These are phyloP conservation scores for Trichophyton verrucosum DNA, from an alignment of 2,329 filamentous ascomycete genomes.

Conservation along the genomic window DNA sequence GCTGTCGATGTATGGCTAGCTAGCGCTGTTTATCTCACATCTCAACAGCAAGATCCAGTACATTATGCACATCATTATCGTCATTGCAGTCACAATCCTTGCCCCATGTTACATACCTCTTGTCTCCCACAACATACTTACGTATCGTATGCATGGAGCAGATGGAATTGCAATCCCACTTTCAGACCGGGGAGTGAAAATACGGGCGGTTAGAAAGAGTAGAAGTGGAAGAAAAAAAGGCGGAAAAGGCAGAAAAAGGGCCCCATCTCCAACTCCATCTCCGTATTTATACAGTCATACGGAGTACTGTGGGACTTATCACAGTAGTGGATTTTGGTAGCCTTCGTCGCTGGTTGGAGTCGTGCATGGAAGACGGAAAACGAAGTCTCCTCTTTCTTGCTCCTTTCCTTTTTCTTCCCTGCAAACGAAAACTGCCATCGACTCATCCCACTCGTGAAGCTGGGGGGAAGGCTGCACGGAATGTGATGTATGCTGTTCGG, in stretches of 20 bases:
- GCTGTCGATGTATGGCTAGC: neutral
- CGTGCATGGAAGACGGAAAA: neutral
- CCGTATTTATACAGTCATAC: neutral
- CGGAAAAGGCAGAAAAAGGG: neutral
- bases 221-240: neutral
- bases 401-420: neutral
- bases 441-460: neutral
- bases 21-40: neutral
- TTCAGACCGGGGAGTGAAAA: neutral
- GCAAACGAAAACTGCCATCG: neutral
- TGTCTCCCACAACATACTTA: neutral
- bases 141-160: neutral
- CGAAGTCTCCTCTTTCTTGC: neutral
- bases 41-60: neutral
- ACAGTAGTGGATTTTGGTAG: neutral
- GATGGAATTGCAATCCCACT: neutral
- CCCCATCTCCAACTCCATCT: neutral
- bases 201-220: neutral
- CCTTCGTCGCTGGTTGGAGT: neutral
- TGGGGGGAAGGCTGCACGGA: constrained; percentile 2
- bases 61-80: neutral
- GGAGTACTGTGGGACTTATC: neutral
- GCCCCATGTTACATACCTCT: neutral
- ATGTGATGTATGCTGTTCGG: neutral
- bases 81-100: neutral